Conservation (phyloP, 2,329 filamentous ascomycete species). For the Paradendryphiella salina region DNA sequence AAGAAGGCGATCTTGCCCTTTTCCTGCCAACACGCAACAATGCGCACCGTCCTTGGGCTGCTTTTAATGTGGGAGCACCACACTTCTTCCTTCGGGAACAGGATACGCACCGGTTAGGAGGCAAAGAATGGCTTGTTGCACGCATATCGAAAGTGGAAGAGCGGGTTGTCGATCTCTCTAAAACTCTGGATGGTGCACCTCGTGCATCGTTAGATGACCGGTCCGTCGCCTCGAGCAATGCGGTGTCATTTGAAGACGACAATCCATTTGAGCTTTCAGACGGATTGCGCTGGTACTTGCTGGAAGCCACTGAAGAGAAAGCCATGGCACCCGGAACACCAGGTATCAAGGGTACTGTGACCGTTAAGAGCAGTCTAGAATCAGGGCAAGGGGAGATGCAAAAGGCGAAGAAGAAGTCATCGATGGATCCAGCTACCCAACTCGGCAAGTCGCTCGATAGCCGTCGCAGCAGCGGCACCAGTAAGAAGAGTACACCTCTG, state of each 20-base stretch:
- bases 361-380: slow-evolving; percentile 83
- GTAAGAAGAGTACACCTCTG: slow-evolving; percentile 69
- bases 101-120: slow-evolving; percentile 80
- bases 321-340: slow-evolving; percentile 86
- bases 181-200: slow-evolving; percentile 62
- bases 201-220: slow-evolving; percentile 51
- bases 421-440: slow-evolving; percentile 54
- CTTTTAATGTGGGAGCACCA: slow-evolving; percentile 95
- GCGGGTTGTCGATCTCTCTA: slow-evolving; percentile 87
- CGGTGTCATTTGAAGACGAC: slow-evolving; percentile 72
- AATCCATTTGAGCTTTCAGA: slow-evolving; percentile 97
- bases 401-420: slow-evolving; percentile 50
- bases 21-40: slow-evolving; percentile 96
- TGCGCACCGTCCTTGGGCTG: slow-evolving; percentile 92
- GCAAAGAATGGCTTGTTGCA: slow-evolving; percentile 93
- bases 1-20: slow-evolving; percentile 90
- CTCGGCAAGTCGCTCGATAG: slow-evolving; percentile 86
- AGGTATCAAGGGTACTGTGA: slow-evolving; percentile 80
- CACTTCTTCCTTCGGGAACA: slow-evolving; percentile 97
- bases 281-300: slow-evolving; percentile 91
- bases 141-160: slow-evolving; percentile 90
- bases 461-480: slow-evolving; percentile 82
- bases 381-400: slow-evolving; percentile 75
- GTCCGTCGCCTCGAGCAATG: slow-evolving; percentile 58
- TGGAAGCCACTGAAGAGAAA: slow-evolving; percentile 93